phyloP scores from a whole-genome alignment of 2,329 filamentous ascomycete genomes.

The Xylaria sp. region DNA sequence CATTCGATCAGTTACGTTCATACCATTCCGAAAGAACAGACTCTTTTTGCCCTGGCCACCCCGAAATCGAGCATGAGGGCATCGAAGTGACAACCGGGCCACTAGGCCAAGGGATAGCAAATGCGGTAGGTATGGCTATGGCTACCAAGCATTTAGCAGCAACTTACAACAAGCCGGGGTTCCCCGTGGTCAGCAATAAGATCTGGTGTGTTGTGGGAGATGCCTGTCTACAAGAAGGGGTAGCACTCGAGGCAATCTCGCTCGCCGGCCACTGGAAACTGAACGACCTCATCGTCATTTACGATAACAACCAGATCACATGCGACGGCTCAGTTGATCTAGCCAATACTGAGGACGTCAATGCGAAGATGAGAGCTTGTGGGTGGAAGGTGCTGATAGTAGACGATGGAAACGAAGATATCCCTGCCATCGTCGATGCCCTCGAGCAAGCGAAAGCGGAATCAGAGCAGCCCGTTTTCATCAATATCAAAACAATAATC shows the following conservation, averaged over 20 bases:
- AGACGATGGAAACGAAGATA: slow-evolving; percentile 59
- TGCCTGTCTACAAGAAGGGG: slow-evolving; percentile 58
- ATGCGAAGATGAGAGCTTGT: slow-evolving; percentile 63
- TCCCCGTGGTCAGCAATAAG: slow-evolving; percentile 59
- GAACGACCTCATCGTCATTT: slow-evolving; percentile 64
- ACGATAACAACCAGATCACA: slow-evolving; percentile 68
- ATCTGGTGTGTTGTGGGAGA: slow-evolving; percentile 67
- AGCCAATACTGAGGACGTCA: slow-evolving; percentile 58
- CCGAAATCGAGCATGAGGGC: slow-evolving; percentile 65
- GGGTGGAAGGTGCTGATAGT: slow-evolving; percentile 65
- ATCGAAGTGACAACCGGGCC: slow-evolving; percentile 68
- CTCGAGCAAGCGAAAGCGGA: slow-evolving; percentile 47
- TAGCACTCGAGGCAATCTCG: slow-evolving; percentile 64
- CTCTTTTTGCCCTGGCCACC: slow-evolving; percentile 62
- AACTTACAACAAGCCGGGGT: slow-evolving; percentile 60
- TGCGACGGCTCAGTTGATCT: slow-evolving; percentile 65
- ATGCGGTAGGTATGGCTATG: slow-evolving; percentile 66
- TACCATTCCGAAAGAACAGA: slow-evolving; percentile 58
- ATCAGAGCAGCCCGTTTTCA: slow-evolving; percentile 61
- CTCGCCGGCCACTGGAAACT: slow-evolving; percentile 62
- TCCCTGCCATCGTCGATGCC: slow-evolving; percentile 58
- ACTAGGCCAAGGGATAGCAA: slow-evolving; percentile 65
- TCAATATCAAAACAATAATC: slow-evolving; percentile 68
- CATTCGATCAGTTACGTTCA: slow-evolving; percentile 62
- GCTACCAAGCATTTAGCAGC: slow-evolving; percentile 63